These are phyloP conservation scores for Gracilaria vermiculophylla DNA, from an alignment of 23 red algal genomes.

Conservation along the genomic window DNA sequence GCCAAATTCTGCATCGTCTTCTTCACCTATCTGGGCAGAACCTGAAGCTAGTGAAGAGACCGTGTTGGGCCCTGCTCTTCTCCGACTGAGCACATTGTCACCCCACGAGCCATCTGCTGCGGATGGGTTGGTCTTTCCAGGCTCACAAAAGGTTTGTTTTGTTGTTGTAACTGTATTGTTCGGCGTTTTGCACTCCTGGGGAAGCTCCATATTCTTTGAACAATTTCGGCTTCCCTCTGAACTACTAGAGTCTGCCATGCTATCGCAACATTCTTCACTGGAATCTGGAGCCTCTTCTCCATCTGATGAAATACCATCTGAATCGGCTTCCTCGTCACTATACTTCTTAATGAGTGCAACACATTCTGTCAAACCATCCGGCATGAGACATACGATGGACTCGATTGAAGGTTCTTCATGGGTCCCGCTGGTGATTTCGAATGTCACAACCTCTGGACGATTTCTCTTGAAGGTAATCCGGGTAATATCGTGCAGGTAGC, in stretches of 20 bases:
- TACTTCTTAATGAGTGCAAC: slow-evolving; percentile 69
- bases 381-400: slow-evolving; percentile 72
- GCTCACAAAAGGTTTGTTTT: not conserved
- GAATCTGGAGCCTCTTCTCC: not conserved
- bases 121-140: not conserved
- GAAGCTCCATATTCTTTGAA: not conserved
- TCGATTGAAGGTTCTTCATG: slow-evolving; percentile 18
- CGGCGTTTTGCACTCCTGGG: not conserved
- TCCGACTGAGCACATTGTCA: not conserved
- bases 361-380: slow-evolving; percentile 74
- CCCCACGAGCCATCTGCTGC: not conserved
- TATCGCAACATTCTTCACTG: not conserved
- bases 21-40: not conserved
- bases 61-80: not conserved
- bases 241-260: not conserved
- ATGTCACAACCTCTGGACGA: slow-evolving; percentile 76
- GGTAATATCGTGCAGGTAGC: slow-evolving; percentile 70
- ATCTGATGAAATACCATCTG: not conserved
- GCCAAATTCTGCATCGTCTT: slow-evolving; percentile 17
- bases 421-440: slow-evolving; percentile 34
- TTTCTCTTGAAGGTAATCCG: slow-evolving; percentile 80
- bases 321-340: slow-evolving; percentile 32
- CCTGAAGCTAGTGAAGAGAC: not conserved
- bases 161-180: not conserved
- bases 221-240: not conserved